Evolutionary conservation across 306 rosid genomes (phyloP).

Genomic region (Cucurbita ficifolia): DNA sequence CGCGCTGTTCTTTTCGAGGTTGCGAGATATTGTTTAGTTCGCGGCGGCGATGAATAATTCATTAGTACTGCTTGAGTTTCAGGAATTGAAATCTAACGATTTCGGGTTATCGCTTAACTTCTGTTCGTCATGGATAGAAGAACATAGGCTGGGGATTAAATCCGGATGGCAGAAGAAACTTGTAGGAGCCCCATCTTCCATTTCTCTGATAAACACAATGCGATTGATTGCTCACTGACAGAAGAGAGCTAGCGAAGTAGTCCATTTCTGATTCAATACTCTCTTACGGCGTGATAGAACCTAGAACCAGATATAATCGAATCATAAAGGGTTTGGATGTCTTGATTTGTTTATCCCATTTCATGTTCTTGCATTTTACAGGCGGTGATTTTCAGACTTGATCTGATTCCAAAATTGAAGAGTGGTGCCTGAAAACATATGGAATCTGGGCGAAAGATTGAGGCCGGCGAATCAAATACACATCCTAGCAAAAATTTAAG

Average conservation of each 20-base stretch:
- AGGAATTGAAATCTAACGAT: not conserved
- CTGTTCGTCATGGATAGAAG: not conserved
- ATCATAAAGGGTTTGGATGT: not conserved
- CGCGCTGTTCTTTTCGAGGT: not conserved
- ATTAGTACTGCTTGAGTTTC: not conserved
- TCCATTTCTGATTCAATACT: not conserved
- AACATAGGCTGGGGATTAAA: not conserved
- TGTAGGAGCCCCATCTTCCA: not conserved
- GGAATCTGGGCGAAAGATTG: slow-evolving; percentile 3
- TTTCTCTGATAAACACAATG: not conserved
- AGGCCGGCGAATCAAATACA: not conserved
- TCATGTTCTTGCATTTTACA: not conserved
- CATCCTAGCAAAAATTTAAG: not conserved
- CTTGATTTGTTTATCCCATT: not conserved
- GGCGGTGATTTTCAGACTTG: not conserved
- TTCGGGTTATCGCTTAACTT: not conserved
- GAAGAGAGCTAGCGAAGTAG: not conserved
- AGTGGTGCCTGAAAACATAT: not conserved
- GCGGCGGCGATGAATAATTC: not conserved
- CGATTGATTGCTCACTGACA: not conserved
- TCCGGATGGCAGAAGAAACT: not conserved
- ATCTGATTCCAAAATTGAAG: not conserved
- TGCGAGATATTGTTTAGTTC: not conserved
- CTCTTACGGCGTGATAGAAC: not conserved
- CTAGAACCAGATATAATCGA: not conserved